Percentiles rank a stretch among this genome's conserved stretches.
Conservation (phyloP, 192 early-diverging fungal genomes). For the Thamnidium elegans region DNA sequence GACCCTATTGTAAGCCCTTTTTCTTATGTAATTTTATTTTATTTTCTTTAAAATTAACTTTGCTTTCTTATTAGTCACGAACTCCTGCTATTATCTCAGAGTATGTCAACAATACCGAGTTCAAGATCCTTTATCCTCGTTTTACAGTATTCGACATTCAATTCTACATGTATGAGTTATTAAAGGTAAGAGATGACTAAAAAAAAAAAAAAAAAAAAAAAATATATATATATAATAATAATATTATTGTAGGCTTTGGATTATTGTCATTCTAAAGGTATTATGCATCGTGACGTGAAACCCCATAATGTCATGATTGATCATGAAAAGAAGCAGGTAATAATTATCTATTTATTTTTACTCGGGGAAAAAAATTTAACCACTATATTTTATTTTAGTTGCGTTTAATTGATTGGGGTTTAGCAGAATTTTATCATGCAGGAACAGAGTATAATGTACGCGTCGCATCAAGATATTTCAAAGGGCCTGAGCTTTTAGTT, state of each 20-base stretch:
- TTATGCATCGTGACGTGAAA: conserved; percentile 99
- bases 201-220: too few species aligned
- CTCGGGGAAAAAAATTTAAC: background rate
- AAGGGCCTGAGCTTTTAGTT: conserved; percentile 96
- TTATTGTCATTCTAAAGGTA: conserved; percentile 96
- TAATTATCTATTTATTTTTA: background rate
- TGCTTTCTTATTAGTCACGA: conserved; percentile 70
- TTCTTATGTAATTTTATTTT: background rate
- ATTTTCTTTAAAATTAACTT: background rate
- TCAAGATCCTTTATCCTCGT: conserved; percentile 93
- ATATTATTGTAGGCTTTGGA: conserved; percentile 74
- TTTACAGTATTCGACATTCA: conserved; percentile 94
- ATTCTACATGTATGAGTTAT: conserved; percentile 94
- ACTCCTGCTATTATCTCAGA: conserved; percentile 97
- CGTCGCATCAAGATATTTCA: conserved; percentile 98
- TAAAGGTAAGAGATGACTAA: conserved; percentile 62
- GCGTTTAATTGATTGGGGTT: conserved; percentile 97
- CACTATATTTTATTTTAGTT: conserved; percentile 48
- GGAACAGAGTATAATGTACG: conserved; percentile 97
- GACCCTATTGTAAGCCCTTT: conserved; percentile 73
- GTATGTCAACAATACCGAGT: conserved; percentile 96
- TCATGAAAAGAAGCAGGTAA: conserved; percentile 83
- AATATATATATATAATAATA: background rate
- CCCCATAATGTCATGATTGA: conserved; percentile 99
- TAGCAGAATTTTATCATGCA: conserved; percentile 99